Base-by-base conservation (phyloP, 306 rosid species). In the Quercus engelmannii region DNA sequence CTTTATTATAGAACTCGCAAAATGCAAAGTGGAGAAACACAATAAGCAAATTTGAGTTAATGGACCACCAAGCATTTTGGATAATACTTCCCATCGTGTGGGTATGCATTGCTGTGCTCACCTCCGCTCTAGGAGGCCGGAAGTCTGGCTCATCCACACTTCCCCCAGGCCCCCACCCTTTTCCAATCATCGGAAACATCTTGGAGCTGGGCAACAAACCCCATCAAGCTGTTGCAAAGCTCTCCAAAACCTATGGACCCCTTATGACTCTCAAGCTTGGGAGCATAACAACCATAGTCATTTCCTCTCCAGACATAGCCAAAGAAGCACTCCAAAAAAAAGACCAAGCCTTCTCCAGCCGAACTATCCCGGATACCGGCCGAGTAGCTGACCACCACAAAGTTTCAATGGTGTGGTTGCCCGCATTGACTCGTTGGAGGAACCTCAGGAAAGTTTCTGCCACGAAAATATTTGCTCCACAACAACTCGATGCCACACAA, bases 81-180 rank as follows among this genome's bases (percentile, higher is more conserved):
- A 18, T 63, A 8, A 8, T 28, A 26, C 20, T 63, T 63, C 26
- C 38, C 20, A 13, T 63, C 6, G n/a, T 63, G 20, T 63, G 17
- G 69, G 69, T n/a, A 13, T 28, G 8, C 8, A 12, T 28, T 26
- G 6, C 5, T 3, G 69, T 63, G 38, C 28, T 59, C 38, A 14
- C 69, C 38, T 28, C n/a, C 9, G 20, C 3, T 14, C 35, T 5
- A 25, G 8, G 35, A 13, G 3, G 10, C 10, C 30, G 41, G n/a
- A 63, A 28, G 38, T 63, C 69, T 13, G 19, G 38, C 38, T 63
- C 41, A 38, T 38, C 68, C 1, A 81, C 33, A 4, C 83, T 80
- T 2, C 91, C 91, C 4, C 91, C 91, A 1, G 92, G 94, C 3
- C 97, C 90, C 19, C 64, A 7, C 26, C 88, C 91, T 1, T 68